Evolutionary conservation across 1,139 yeast species (phyloP), one percentile per base, ranked within the genome.

Genomic region (Suhomyces bribrorum): DNA sequence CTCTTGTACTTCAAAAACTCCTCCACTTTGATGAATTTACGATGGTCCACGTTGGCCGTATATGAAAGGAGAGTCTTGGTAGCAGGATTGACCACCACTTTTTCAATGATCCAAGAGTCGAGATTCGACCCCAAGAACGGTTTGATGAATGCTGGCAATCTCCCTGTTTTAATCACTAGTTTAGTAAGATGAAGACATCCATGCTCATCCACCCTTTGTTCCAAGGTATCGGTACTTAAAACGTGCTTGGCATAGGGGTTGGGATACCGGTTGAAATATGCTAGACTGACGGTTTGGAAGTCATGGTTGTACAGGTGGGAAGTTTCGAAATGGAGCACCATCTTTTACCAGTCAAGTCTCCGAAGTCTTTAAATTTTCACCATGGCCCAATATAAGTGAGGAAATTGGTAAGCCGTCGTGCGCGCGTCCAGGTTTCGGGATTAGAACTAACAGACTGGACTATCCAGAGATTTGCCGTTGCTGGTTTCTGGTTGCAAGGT

Each of bases 201-300:
- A 12, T 77, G 62, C 0, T 59, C 56, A 48, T 85, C 90, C 20
- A 84, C 70, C 47, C 67, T 62, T 32, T 69, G 69, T 31, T 80
- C 81, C 18, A 86, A 61, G 2, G 96, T 86, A 57, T 92, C 98
- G 28, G 82, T 82, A 11, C 95, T 83, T 32, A 83, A 68, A 11
- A 92, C 97, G 64, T 92, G 97, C n/a, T 79, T 67, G 27, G 97
- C 84, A 56, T 75, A 89, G 3, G 98, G 98, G 55, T 88, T 88
- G 2, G 96, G 96, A 56, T 87, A 88, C 51, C 94, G 69, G 62
- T 86, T 86, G 61, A 87, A 81, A 58, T 83, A 84, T 1, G 96
- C 95, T 37, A 83, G 68, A 5, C 90, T 74, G 15, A 86, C 88
- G 1, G 92, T 84, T 36, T 73, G 73, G 56, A 89, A 89, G 52